These are phyloP conservation scores for Pterocarpus santalinus DNA, from an alignment of 306 rosid genomes.

Conservation along the genomic window DNA sequence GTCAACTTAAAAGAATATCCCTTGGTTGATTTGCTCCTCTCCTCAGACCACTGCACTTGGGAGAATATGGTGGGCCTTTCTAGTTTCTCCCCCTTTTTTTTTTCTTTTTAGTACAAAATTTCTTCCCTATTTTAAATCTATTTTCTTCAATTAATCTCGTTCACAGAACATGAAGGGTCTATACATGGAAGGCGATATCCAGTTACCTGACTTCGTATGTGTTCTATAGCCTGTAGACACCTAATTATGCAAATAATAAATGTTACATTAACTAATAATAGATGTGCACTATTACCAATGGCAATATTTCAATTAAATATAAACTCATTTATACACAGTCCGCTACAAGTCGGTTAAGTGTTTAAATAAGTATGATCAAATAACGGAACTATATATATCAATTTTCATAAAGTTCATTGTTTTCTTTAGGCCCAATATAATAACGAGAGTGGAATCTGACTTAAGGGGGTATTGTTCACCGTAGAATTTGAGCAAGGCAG, in stretches of 20 bases:
- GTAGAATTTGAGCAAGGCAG: background rate
- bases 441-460: background rate
- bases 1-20: conserved; percentile 65
- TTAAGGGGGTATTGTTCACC: background rate
- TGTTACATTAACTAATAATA: no score
- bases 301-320: no score
- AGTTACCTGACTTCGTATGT: conserved; percentile 35
- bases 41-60: conserved; percentile 53
- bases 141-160: conserved; percentile 61
- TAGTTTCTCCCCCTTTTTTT: background rate
- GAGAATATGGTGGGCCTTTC: conserved; percentile 69
- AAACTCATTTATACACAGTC: no score
- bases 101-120: background rate
- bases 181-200: conserved; percentile 46
- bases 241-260: no score
- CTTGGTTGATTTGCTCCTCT: conserved; percentile 52
- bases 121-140: conserved; percentile 41
- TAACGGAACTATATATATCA: background rate
- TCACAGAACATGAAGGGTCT: conserved; percentile 73
- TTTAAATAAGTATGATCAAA: no score
- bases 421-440: background rate
- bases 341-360: no score
- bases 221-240: background rate
- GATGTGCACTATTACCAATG: no score
- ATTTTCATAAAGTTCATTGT: background rate